These are phyloP conservation scores for Rhizopus delemar DNA, from an alignment of 371 early-diverging fungal species.

Conservation along the genomic window DNA sequence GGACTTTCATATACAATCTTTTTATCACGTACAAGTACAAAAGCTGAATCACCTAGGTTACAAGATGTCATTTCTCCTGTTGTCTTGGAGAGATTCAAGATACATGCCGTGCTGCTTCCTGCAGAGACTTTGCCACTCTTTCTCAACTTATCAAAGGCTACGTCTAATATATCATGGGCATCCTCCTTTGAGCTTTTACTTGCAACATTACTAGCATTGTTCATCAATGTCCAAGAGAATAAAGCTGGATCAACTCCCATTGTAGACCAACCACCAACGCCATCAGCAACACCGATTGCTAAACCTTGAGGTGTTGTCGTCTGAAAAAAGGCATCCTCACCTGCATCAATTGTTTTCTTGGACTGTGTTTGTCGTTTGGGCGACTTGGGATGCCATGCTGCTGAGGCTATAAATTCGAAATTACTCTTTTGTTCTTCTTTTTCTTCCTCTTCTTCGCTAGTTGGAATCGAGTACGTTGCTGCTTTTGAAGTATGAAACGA, in stretches of 20 bases:
- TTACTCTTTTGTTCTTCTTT: slow-evolving; percentile 5
- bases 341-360: slow-evolving; percentile 66
- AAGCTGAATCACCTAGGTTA: slow-evolving; percentile 70
- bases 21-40: slow-evolving; percentile 61
- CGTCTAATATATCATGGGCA: slow-evolving; percentile 61
- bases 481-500: no score
- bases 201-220: slow-evolving; percentile 62
- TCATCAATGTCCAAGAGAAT: slow-evolving; percentile 74
- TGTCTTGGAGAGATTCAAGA: slow-evolving; percentile 63
- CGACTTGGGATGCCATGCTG: slow-evolving; percentile 56
- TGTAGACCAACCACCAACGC: slow-evolving; percentile 72
- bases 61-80: slow-evolving; percentile 66
- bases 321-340: slow-evolving; percentile 73
- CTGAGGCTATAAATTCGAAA: slow-evolving; percentile 48
- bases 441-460: not conserved
- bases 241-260: slow-evolving; percentile 60
- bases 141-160: slow-evolving; percentile 60
- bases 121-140: slow-evolving; percentile 64
- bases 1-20: slow-evolving; percentile 66
- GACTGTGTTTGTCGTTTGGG: slow-evolving; percentile 24
- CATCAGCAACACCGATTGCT: slow-evolving; percentile 69
- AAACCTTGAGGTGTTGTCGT: slow-evolving; percentile 60
- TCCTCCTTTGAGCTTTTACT: slow-evolving; percentile 44
- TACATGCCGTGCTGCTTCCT: slow-evolving; percentile 72
- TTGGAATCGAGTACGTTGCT: no score